phyloP scores from a whole-genome alignment of 2,329 filamentous ascomycete species.

The Ophiostoma himal-ulmi region DNA sequence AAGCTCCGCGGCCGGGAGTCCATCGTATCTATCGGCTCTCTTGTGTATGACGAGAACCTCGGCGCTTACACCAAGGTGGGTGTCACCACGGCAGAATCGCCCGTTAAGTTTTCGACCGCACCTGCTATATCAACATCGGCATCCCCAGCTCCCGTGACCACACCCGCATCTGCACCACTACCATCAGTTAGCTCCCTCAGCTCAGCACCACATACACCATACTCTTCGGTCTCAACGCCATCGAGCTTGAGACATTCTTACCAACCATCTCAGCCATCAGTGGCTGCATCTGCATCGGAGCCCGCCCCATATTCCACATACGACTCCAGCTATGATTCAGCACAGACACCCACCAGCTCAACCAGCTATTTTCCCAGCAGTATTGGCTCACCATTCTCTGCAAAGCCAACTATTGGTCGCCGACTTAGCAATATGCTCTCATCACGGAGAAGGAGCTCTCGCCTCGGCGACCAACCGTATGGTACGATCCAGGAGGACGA shows the following conservation, averaged over 20 bases:
- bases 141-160: background rate
- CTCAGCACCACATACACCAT: background rate
- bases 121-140: background rate
- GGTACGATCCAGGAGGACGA: slow-evolving; percentile 36
- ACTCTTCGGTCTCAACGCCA: background rate
- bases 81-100: background rate
- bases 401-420: background rate
- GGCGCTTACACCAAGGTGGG: slow-evolving; percentile 16
- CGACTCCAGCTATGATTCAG: slow-evolving; percentile 16
- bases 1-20: slow-evolving; percentile 35
- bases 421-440: slow-evolving; percentile 20
- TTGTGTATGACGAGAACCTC: slow-evolving; percentile 16
- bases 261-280: background rate
- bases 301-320: slow-evolving; percentile 19
- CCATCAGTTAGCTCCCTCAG: background rate
- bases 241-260: slow-evolving; percentile 13
- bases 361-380: background rate
- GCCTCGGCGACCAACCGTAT: slow-evolving; percentile 27
- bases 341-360: slow-evolving; percentile 10
- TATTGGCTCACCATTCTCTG: background rate
- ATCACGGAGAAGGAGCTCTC: slow-evolving; percentile 14
- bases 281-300: background rate
- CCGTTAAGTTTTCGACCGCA: background rate
- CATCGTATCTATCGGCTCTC: slow-evolving; percentile 38
- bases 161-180: background rate